Base-by-base conservation (phyloP, 164 flowering plant genomes). In the Berberis thunbergii region DNA sequence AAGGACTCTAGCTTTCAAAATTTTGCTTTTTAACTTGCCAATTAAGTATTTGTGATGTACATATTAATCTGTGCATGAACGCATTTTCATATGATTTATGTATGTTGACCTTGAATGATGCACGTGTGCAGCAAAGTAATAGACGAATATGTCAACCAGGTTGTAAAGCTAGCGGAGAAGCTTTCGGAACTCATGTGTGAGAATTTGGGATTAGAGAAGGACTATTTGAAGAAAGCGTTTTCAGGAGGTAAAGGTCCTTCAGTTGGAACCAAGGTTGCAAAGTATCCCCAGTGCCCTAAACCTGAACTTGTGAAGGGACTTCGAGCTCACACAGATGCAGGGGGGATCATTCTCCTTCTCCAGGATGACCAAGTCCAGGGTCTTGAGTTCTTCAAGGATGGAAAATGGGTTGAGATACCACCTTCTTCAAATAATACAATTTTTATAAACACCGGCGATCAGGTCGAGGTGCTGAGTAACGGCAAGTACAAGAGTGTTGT, bases 351-450 rank as follows among this genome's bases (percentile, higher is more conserved):
- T 41, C 81, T 87, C 69, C 41, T 90, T 67, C 92, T 90, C 73
- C 97, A 90, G 67, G 96, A 90, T 71, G 97, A 90, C 45, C 72
- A 79, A 70, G 89, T 90, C 62, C 83, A 89, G 8, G 91, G 91
- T 55, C 87, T 86, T 8, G 80, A 86, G 63, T 83, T 87, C 72
- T 73, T 70, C 49, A 86, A 83, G 67, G 86, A 86, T 64, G 93
- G 88, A 11, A 55, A 82, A 57, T 88, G 95, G 95, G 78, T 86
- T 52, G 71, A 75, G 54, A 79, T 88, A 54, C 70, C 95, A 38
- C 93, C 95, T 55, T 82, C 85, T 12, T 77, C 70, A 67, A 79
- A 84, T 74, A 76, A 77, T 64, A 75, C 79, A 41, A 79, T 90
- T 26, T 86, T 87, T 59, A 67, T 88, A 0, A 88, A 88, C 80